These are phyloP conservation scores for Panicum virgatum DNA, from an alignment of 202 grass and related monocot genomes.

Conservation along the genomic window DNA sequence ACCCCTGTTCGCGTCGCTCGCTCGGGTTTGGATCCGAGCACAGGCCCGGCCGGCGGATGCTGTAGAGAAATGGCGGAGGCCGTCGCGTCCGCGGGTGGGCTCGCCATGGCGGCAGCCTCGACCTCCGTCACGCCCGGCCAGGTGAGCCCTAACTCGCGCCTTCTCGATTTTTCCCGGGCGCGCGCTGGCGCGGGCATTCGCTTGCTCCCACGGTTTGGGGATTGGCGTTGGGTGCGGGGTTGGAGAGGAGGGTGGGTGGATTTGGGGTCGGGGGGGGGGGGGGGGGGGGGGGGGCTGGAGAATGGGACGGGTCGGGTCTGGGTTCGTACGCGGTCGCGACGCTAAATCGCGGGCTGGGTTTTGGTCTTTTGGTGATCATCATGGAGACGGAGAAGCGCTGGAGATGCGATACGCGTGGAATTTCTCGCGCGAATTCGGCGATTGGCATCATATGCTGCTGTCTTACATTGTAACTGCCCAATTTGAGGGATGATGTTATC, in stretches of 20 bases:
- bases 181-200: background rate
- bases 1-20: conserved; percentile 21
- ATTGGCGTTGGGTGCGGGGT: background rate
- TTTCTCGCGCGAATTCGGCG: background rate
- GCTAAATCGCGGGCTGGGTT: conserved; percentile 1
- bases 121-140: conserved; percentile 63
- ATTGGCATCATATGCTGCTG: background rate
- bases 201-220: background rate
- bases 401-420: background rate
- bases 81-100: conserved; percentile 33
- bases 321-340: background rate
- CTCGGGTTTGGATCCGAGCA: conserved; percentile 39
- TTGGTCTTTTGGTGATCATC: conserved; percentile 15
- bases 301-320: background rate
- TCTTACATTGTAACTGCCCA: background rate
- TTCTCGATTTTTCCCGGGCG: conserved; percentile 19
- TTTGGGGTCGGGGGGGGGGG: background rate
- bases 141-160: conserved; percentile 56
- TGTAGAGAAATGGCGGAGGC: conserved; percentile 56
- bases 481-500: background rate
- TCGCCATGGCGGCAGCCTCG: conserved; percentile 44
- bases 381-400: background rate
- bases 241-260: background rate
- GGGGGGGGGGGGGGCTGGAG: background rate
- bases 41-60: conserved; percentile 37